Conservation (phyloP, 1,284 basidiomycete species). For the Ceratobasidium sp. region DNA sequence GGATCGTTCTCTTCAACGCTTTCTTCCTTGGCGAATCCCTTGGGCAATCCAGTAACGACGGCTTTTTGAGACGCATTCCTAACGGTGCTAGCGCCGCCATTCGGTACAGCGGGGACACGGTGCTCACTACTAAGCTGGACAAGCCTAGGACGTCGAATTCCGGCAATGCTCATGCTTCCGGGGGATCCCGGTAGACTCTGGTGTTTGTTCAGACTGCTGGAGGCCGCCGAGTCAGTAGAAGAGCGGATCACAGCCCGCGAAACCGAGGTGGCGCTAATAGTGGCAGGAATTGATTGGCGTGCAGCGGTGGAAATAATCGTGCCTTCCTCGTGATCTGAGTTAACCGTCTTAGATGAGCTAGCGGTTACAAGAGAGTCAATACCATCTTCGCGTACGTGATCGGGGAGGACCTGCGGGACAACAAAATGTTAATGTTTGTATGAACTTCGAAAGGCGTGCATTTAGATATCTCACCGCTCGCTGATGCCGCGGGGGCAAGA, state of each 20-base stretch:
- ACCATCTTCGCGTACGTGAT: conserved; percentile 1
- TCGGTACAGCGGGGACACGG: conserved; percentile 69
- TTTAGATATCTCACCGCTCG: conserved; percentile 20
- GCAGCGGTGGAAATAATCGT: conserved; percentile 40
- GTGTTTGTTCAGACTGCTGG: conserved; percentile 32
- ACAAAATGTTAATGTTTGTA: conserved; percentile 18
- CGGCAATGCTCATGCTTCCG: conserved; percentile 32
- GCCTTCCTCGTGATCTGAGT: conserved; percentile 14
- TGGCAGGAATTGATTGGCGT: conserved; percentile 21
- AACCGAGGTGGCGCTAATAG: conserved; percentile 45
- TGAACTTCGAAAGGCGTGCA: background rate
- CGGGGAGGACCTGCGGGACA: conserved; percentile 14
- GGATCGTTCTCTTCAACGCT: conserved; percentile 53
- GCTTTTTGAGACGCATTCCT: conserved; percentile 77
- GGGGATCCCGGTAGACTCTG: conserved; percentile 31
- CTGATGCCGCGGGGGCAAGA: conserved; percentile 42
- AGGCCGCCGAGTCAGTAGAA: conserved; percentile 52
- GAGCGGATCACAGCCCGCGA: conserved; percentile 46
- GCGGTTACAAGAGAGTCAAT: conserved; percentile 2
- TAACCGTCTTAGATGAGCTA: conserved; percentile 27
- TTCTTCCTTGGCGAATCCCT: conserved; percentile 47
- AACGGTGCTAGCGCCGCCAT: conserved; percentile 54
- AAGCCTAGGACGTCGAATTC: conserved; percentile 65
- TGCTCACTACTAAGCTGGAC: conserved; percentile 79
- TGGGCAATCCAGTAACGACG: conserved; percentile 61